These are phyloP conservation scores for Ziziphus jujuba DNA, from an alignment of 306 rosid genomes.

Conservation along the genomic window DNA sequence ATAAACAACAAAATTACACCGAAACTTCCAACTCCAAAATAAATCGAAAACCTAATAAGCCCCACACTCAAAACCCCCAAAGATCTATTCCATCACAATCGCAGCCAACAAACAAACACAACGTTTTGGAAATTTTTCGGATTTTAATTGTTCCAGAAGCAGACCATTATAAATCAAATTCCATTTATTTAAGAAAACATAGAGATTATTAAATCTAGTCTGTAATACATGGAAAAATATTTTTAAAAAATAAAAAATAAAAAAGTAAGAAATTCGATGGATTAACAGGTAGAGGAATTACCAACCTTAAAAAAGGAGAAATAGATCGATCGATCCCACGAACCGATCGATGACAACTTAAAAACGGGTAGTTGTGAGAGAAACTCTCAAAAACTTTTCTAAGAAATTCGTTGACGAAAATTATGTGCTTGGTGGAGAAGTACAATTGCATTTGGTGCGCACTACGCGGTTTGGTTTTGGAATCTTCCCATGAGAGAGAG, in stretches of 20 bases:
- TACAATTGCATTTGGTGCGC: slow-evolving; percentile 1
- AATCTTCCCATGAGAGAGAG: slow-evolving; percentile 5
- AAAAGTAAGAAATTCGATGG: neutral
- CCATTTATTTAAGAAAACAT: neutral
- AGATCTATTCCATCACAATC: neutral
- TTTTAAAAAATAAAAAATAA: neutral
- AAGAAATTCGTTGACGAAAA: neutral
- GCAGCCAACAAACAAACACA: too few species aligned
- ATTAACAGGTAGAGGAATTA: neutral
- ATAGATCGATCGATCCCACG: slow-evolving; percentile 19
- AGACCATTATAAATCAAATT: neutral
- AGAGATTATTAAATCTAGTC: neutral
- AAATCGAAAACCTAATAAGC: neutral
- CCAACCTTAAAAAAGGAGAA: slow-evolving; percentile 28
- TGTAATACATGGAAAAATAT: neutral
- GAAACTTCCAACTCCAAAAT: neutral
- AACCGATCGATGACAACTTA: slow-evolving; percentile 1
- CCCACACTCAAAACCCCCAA: neutral
- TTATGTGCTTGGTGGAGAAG: neutral
- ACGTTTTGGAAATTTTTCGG: too few species aligned
- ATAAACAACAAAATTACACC: neutral
- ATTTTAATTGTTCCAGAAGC: too few species aligned
- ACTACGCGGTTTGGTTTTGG: neutral
- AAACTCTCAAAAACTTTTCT: neutral
- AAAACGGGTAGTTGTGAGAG: neutral